These are phyloP conservation scores for Acrocalymma vagum DNA, from an alignment of 2,329 filamentous ascomycete species.

Conservation along the genomic window DNA sequence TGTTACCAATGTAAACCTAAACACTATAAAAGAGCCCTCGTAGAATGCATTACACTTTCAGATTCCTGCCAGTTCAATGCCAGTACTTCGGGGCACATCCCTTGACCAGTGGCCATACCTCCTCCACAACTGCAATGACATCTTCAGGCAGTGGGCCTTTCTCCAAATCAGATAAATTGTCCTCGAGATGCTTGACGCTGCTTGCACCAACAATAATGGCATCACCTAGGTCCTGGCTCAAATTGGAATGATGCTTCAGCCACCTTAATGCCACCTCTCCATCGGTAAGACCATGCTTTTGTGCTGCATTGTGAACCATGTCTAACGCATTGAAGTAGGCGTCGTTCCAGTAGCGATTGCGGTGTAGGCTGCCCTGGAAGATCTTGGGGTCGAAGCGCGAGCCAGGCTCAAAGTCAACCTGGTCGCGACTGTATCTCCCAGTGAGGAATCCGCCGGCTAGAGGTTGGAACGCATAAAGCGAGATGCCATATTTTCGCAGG, in stretches of 20 bases:
- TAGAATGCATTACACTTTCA: too few relatives aligned
- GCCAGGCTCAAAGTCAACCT: slow-evolving; percentile 54
- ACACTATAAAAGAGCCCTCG: too few relatives aligned
- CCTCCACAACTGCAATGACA: slow-evolving; percentile 75
- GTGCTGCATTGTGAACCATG: slow-evolving; percentile 43
- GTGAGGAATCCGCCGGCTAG: slow-evolving; percentile 28
- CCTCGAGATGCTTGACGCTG: slow-evolving; percentile 62
- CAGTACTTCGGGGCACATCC: slow-evolving; percentile 22
- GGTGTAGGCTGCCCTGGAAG: slow-evolving; percentile 49
- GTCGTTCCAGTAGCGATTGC: slow-evolving; percentile 52
- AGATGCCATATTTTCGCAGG: slow-evolving; percentile 23
- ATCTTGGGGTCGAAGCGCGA: slow-evolving; percentile 53
- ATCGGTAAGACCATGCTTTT: slow-evolving; percentile 49
- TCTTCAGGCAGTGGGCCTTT: slow-evolving; percentile 77
- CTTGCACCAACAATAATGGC: slow-evolving; percentile 68
- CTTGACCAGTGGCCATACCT: slow-evolving; percentile 70
- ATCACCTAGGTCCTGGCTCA: slow-evolving; percentile 64
- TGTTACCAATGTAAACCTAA: too few relatives aligned
- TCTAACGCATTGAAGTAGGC: slow-evolving; percentile 55
- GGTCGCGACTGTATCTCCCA: slow-evolving; percentile 47
- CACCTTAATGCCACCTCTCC: slow-evolving; percentile 55
- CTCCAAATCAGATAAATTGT: slow-evolving; percentile 64
- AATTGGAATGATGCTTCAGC: slow-evolving; percentile 52
- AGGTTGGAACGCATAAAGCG: slow-evolving; percentile 27
- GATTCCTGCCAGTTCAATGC: slow-evolving; percentile 10